These are phyloP conservation scores for Clohesyomyces aquaticus DNA, from an alignment of 495 filamentous ascomycete genomes.

Conservation along the genomic window DNA sequence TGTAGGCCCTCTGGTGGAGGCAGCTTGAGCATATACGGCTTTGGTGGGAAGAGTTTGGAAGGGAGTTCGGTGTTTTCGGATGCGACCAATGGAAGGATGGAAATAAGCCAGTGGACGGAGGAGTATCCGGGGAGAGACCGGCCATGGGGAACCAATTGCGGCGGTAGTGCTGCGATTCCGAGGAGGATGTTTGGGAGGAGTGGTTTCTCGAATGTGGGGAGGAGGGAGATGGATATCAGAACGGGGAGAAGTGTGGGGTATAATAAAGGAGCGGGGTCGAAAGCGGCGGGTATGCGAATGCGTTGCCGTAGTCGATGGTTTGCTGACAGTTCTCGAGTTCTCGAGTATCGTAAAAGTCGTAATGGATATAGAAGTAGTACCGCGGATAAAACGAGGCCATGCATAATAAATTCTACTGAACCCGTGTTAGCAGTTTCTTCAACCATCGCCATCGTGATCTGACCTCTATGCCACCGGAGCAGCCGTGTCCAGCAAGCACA, in stretches of 20 bases:
- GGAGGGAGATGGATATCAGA: slow-evolving; percentile 76
- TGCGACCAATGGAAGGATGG: slow-evolving; percentile 62
- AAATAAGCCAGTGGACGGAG: slow-evolving; percentile 72
- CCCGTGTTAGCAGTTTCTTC: slow-evolving; percentile 2
- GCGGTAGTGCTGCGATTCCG: slow-evolving; percentile 76
- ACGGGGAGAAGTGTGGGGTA: slow-evolving; percentile 81
- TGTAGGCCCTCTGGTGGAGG: slow-evolving; percentile 47
- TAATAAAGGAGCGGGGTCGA: slow-evolving; percentile 89
- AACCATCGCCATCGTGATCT: not conserved
- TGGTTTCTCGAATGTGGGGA: slow-evolving; percentile 56
- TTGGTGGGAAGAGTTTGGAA: slow-evolving; percentile 37
- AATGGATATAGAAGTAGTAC: slow-evolving; percentile 33
- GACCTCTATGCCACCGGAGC: slow-evolving; percentile 43
- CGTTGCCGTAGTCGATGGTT: slow-evolving; percentile 25
- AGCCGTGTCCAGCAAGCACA: slow-evolving; percentile 39
- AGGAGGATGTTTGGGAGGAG: slow-evolving; percentile 81
- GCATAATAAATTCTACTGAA: slow-evolving; percentile 38
- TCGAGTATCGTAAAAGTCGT: slow-evolving; percentile 35
- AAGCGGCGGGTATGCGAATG: slow-evolving; percentile 57
- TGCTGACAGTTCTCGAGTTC: slow-evolving; percentile 11
- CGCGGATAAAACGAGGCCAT: slow-evolving; percentile 30
- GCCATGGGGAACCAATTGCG: slow-evolving; percentile 66
- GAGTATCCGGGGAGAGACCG: slow-evolving; percentile 56
- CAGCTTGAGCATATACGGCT: slow-evolving; percentile 40
- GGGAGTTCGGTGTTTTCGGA: slow-evolving; percentile 50